These are phyloP conservation scores for Apiotrichum akiyoshidainum DNA, from an alignment of 1,284 basidiomycete genomes.

Conservation along the genomic window DNA sequence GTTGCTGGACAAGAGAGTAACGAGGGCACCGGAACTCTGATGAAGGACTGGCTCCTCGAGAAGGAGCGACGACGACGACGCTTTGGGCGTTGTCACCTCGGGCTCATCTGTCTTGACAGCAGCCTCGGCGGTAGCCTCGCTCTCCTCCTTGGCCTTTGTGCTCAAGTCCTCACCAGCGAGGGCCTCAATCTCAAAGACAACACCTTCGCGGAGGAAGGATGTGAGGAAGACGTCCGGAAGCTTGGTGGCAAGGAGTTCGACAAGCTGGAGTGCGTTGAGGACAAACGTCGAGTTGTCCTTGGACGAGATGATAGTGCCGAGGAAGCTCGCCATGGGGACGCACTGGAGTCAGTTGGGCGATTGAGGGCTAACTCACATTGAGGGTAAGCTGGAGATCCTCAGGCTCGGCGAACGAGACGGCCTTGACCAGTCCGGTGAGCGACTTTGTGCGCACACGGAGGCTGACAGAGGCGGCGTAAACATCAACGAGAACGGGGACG, in stretches of 20 bases:
- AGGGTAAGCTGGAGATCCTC: constrained; percentile 72
- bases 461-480: constrained; percentile 89
- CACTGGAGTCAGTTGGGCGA: constrained; percentile 54
- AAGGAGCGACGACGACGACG: background rate
- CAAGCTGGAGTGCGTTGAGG: constrained; percentile 81
- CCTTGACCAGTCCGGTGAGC: constrained; percentile 78
- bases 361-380: constrained; percentile 56
- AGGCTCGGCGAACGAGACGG: constrained; percentile 77
- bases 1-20: constrained; percentile 42
- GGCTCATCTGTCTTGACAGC: constrained; percentile 9
- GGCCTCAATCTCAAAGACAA: constrained; percentile 82
- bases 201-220: constrained; percentile 85
- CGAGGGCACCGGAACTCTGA: constrained; percentile 26
- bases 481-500: constrained; percentile 87
- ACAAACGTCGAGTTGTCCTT: constrained; percentile 81
- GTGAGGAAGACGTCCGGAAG: constrained; percentile 77
- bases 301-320: constrained; percentile 85
- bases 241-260: constrained; percentile 80
- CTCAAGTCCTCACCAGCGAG: constrained; percentile 64
- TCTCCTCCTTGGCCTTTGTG: constrained; percentile 23
- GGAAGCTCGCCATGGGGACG: constrained; percentile 86
- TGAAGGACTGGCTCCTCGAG: constrained; percentile 21
- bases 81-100: constrained; percentile 6
- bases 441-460: constrained; percentile 81
- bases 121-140: constrained; percentile 19